These are phyloP conservation scores for Graphilbum ipis-grandicollis DNA, from an alignment of 2,329 filamentous ascomycete species.

Conservation along the genomic window DNA sequence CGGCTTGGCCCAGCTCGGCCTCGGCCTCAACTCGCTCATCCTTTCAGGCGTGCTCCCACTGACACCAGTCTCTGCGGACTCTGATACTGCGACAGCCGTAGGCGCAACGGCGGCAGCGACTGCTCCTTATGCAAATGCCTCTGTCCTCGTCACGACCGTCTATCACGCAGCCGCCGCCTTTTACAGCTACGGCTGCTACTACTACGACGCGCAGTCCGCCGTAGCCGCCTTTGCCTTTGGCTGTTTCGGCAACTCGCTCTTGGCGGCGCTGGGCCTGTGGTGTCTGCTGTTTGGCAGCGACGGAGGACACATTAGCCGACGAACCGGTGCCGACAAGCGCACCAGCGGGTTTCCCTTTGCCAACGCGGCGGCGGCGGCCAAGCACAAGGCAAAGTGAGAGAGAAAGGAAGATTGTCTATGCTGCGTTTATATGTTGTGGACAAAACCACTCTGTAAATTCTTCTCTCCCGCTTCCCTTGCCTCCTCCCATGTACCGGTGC, in stretches of 20 bases:
- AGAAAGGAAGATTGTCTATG: no score
- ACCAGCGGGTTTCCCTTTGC: slow-evolving; percentile 22
- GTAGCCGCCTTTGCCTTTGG: slow-evolving; percentile 44
- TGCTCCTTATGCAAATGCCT: slow-evolving; percentile 48
- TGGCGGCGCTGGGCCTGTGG: slow-evolving; percentile 50
- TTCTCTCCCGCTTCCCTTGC: no score
- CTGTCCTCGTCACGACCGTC: slow-evolving; percentile 44
- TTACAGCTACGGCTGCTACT: slow-evolving; percentile 52
- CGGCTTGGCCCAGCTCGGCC: slow-evolving; percentile 46
- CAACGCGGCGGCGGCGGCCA: slow-evolving; percentile 16
- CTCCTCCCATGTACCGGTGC: no score
- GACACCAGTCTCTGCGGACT: no score
- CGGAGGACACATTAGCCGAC: slow-evolving; percentile 17
- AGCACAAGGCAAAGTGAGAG: neutral
- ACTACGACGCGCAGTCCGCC: slow-evolving; percentile 33
- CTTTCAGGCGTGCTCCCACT: slow-evolving; percentile 56
- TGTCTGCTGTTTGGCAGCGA: slow-evolving; percentile 25
- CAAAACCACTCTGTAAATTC: no score
- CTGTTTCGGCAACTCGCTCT: slow-evolving; percentile 31
- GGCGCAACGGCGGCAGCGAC: slow-evolving; percentile 28
- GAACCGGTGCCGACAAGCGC: slow-evolving; percentile 23
- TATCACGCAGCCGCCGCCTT: slow-evolving; percentile 48
- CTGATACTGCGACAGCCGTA: no score
- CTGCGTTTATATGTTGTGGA: no score
- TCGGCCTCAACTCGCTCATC: slow-evolving; percentile 47